Evolutionary conservation across 495 filamentous ascomycete genomes (phyloP).

Genomic region (Lichenothelia convexa): DNA sequence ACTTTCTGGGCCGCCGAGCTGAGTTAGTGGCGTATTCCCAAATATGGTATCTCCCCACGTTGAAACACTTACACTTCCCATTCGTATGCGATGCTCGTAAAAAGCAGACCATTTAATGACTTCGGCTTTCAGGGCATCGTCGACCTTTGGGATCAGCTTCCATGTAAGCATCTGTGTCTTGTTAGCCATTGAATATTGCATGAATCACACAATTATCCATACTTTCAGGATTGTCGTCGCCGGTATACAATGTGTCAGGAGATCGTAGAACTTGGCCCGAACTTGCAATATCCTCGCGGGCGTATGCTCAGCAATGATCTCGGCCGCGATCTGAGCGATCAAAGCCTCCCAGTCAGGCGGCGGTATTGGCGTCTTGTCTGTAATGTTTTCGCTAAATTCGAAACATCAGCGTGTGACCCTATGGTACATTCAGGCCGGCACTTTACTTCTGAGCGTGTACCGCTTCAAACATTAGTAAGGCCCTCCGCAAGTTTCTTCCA

Average conservation of each 20-base stretch:
- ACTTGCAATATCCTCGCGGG: slow-evolving; percentile 73
- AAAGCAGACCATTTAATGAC: slow-evolving; percentile 93
- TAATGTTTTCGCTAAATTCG: slow-evolving; percentile 61
- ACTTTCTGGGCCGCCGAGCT: slow-evolving; percentile 49
- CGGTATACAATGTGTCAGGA: slow-evolving; percentile 92
- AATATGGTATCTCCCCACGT: background rate
- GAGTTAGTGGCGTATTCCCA: background rate
- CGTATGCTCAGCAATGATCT: slow-evolving; percentile 81
- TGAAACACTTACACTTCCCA: slow-evolving; percentile 43
- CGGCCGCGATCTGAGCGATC: slow-evolving; percentile 67
- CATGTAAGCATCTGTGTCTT: slow-evolving; percentile 54
- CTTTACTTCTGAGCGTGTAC: slow-evolving; percentile 89
- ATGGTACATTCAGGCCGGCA: background rate
- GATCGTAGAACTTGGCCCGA: slow-evolving; percentile 81
- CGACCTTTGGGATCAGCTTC: slow-evolving; percentile 70
- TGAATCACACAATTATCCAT: background rate
- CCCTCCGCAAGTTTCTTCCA: slow-evolving; percentile 74
- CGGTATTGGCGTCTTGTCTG: slow-evolving; percentile 71
- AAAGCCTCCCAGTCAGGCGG: slow-evolving; percentile 93
- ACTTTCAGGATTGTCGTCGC: slow-evolving; percentile 82
- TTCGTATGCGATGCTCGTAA: slow-evolving; percentile 82
- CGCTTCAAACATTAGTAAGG: slow-evolving; percentile 88
- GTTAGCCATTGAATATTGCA: slow-evolving; percentile 1
- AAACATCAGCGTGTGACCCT: background rate
- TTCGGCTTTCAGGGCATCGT: slow-evolving; percentile 74